These are phyloP conservation scores for Hordeum pubiflorum DNA, from an alignment of 202 grass and related monocot species.

Conservation along the genomic window DNA sequence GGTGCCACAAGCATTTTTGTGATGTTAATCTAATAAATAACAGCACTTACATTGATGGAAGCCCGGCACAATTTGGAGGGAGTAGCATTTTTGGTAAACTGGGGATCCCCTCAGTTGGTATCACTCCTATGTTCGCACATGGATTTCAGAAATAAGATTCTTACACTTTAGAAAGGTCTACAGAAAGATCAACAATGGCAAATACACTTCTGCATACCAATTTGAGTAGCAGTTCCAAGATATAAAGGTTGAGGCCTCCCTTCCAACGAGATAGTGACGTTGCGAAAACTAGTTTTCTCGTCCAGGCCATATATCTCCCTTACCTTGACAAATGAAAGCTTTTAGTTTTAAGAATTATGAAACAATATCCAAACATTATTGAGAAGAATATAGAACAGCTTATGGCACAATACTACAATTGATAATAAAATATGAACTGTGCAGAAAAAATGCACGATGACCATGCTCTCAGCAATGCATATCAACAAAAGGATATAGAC, in stretches of 20 bases:
- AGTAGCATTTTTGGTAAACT: slow-evolving; percentile 83
- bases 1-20: background rate
- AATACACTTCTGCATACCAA: slow-evolving; percentile 38
- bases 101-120: slow-evolving; percentile 92
- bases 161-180: background rate
- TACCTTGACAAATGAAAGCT: slow-evolving; percentile 50
- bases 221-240: slow-evolving; percentile 93
- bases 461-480: background rate
- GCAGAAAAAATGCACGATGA: background rate
- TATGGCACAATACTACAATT: background rate
- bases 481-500: slow-evolving; percentile 37
- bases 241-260: slow-evolving; percentile 80
- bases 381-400: background rate
- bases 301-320: slow-evolving; percentile 82
- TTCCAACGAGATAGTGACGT: slow-evolving; percentile 70
- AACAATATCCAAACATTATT: slow-evolving; percentile 26
- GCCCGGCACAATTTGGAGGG: slow-evolving; percentile 71
- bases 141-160: slow-evolving; percentile 18
- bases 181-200: background rate
- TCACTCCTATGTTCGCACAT: slow-evolving; percentile 40
- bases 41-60: slow-evolving; percentile 73
- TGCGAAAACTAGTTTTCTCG: slow-evolving; percentile 65
- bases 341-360: slow-evolving; percentile 25
- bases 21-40: slow-evolving; percentile 27
- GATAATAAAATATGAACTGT: background rate